These are phyloP conservation scores for Cladosporium sp. DNA, from an alignment of 2,329 filamentous ascomycete genomes.

Conservation along the genomic window DNA sequence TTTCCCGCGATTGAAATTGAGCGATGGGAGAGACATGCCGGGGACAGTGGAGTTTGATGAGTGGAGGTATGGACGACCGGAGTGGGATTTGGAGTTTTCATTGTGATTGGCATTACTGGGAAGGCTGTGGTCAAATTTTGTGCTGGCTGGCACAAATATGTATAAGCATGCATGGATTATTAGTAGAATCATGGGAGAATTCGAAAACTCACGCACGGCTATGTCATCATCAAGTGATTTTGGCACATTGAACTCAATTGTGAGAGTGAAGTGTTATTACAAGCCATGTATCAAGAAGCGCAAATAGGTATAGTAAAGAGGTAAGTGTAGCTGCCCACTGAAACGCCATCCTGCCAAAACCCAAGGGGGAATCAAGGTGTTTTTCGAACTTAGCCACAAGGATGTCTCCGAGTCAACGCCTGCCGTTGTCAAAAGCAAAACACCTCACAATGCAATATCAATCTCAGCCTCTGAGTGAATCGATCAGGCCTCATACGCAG, in stretches of 20 bases:
- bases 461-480: not conserved
- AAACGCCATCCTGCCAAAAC: not conserved
- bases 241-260: no score
- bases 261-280: not conserved
- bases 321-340: conserved; percentile 1
- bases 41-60: conserved; percentile 37
- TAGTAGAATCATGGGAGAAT: no score
- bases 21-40: conserved; percentile 46
- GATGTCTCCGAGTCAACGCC: not conserved
- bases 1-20: conserved; percentile 43
- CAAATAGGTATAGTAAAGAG: not conserved
- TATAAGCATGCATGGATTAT: no score
- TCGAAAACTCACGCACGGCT: no score
- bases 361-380: not conserved
- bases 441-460: not conserved
- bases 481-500: conserved; percentile 24
- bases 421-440: not conserved
- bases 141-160: no score
- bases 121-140: no score
- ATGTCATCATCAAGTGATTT: no score
- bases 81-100: conserved; percentile 25
- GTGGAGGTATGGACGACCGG: conserved; percentile 31
- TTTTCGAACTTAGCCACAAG: not conserved
- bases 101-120: not conserved
- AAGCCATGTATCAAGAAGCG: not conserved